Conservation (phyloP, 176 grass and related monocot species). For the Oryza longistaminata region DNA sequence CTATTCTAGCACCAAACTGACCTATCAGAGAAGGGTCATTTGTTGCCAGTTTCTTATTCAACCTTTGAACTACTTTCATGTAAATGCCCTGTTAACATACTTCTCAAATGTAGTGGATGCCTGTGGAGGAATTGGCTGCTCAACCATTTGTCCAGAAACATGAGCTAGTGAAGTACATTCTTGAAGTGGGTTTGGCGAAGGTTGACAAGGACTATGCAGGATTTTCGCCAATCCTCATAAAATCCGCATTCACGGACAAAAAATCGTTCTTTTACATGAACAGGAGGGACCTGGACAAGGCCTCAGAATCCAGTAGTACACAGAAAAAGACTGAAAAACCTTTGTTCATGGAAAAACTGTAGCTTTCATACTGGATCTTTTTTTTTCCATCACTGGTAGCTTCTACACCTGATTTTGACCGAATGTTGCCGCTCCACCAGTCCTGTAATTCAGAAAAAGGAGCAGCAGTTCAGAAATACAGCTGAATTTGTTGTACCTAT, state of each 20-base stretch:
- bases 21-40: neutral
- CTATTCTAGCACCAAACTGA: neutral
- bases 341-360: neutral
- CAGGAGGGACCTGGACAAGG: slow-evolving; percentile 54
- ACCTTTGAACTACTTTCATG: neutral
- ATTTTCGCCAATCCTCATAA: slow-evolving; percentile 68
- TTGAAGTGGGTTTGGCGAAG: slow-evolving; percentile 74
- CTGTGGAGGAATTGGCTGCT: slow-evolving; percentile 72
- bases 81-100: neutral
- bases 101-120: slow-evolving; percentile 79
- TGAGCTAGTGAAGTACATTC: slow-evolving; percentile 77
- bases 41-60: neutral
- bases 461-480: neutral
- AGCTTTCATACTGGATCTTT: slow-evolving; percentile 16
- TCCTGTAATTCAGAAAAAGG: neutral
- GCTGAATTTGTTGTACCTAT: neutral
- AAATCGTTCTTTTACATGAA: slow-evolving; percentile 70
- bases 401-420: slow-evolving; percentile 8
- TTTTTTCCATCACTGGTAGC: slow-evolving; percentile 5
- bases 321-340: neutral
- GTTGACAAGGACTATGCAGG: slow-evolving; percentile 65
- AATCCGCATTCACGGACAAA: slow-evolving; percentile 64
- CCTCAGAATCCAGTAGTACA: slow-evolving; percentile 33
- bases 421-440: neutral
- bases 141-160: slow-evolving; percentile 87